Evolutionary conservation across 768 basidiomycete genomes (phyloP).

Genomic region (Leucosporidium creatinivorum): DNA sequence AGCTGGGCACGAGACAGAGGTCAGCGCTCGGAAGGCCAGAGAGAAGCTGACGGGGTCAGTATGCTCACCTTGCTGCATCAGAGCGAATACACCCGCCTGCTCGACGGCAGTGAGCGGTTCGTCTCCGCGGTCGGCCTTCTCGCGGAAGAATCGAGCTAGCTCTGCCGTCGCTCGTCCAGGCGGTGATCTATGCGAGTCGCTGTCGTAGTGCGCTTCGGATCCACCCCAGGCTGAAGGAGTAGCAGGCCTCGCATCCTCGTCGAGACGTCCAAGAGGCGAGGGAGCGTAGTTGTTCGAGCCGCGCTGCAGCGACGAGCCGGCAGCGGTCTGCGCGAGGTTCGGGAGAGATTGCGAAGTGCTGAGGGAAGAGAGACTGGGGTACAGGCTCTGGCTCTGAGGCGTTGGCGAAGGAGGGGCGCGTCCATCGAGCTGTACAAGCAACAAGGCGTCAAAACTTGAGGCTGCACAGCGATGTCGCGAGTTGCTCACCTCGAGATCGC

Average conservation of each 20-base stretch:
- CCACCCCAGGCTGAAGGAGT: background rate
- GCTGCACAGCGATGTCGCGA: too few relatives aligned
- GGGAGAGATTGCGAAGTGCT: slow-evolving; percentile 11
- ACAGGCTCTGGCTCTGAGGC: background rate
- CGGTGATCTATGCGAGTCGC: background rate
- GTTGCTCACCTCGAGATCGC: background rate
- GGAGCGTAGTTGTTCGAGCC: too few relatives aligned
- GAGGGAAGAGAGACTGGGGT: slow-evolving; percentile 3
- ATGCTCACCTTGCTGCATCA: slow-evolving; percentile 28
- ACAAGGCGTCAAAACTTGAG: background rate
- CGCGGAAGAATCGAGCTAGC: slow-evolving; percentile 26
- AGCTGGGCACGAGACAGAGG: background rate
- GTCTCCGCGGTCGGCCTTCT: slow-evolving; percentile 25
- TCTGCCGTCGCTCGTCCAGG: slow-evolving; percentile 11
- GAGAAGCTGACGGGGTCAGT: too few relatives aligned
- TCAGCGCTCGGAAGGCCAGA: background rate
- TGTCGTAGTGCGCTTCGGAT: background rate
- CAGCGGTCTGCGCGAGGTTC: slow-evolving; percentile 8
- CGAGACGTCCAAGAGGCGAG: too few relatives aligned
- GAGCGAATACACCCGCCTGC: slow-evolving; percentile 28
- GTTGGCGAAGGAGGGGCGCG: slow-evolving; percentile 16
- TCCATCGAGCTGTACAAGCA: background rate
- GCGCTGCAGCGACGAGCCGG: background rate
- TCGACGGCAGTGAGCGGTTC: slow-evolving; percentile 19
- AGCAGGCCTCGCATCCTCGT: background rate